Conservation (phyloP, 164 flowering plant species). For the Berberis thunbergii region DNA sequence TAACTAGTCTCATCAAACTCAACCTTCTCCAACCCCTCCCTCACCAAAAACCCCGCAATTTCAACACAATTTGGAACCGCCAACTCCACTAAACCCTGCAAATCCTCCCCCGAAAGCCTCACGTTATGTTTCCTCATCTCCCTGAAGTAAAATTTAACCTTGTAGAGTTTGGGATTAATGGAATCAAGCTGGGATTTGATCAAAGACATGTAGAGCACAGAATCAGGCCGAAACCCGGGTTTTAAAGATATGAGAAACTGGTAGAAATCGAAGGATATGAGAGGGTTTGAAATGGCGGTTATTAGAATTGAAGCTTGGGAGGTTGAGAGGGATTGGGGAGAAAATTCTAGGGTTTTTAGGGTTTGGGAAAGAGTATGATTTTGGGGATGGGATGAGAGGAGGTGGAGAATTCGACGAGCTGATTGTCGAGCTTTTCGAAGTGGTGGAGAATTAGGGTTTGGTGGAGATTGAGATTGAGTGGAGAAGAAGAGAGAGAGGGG, state of each 20-base stretch:
- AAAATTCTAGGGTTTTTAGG: slow-evolving; percentile 12
- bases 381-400: not conserved
- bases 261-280: slow-evolving; percentile 14
- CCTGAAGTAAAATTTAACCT: slow-evolving; percentile 5
- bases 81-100: slow-evolving; percentile 1
- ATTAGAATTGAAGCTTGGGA: slow-evolving; percentile 12
- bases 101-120: slow-evolving; percentile 3
- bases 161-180: slow-evolving; percentile 7
- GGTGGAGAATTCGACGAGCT: too few relatives aligned
- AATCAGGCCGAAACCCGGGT: slow-evolving; percentile 7
- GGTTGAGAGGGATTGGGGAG: slow-evolving; percentile 11
- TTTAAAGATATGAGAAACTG: slow-evolving; percentile 9
- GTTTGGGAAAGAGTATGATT: slow-evolving; percentile 10
- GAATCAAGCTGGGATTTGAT: slow-evolving; percentile 14
- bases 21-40: slow-evolving; percentile 8
- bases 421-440: not conserved
- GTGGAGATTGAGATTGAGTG: not conserved
- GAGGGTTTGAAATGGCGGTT: slow-evolving; percentile 11
- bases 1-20: slow-evolving; percentile 10
- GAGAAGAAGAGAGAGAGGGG: too few relatives aligned
- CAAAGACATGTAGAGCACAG: slow-evolving; percentile 8
- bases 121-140: slow-evolving; percentile 15
- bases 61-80: slow-evolving; percentile 1
- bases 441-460: slow-evolving; percentile 5
- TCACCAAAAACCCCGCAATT: slow-evolving; percentile 6